Percentiles rank a stretch among this genome's conserved stretches.
phyloP scores from a whole-genome alignment of 495 filamentous ascomycete genomes.

The Zalerion maritima region DNA sequence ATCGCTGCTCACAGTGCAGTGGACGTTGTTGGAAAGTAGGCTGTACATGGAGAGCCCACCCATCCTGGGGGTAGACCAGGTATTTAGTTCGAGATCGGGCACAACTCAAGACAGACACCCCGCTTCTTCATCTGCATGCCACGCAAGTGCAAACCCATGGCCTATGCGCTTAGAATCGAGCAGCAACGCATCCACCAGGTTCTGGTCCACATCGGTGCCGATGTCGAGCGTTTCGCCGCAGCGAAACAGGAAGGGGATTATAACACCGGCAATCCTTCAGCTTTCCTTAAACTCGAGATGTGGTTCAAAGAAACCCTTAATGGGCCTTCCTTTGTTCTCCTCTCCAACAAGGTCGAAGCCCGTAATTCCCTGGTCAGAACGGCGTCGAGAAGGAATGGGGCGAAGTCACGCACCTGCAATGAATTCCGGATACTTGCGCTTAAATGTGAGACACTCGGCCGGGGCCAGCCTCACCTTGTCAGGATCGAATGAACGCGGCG shows the following conservation, averaged over 20 bases:
- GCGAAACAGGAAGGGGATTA: conserved; percentile 93
- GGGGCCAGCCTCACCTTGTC: conserved; percentile 48
- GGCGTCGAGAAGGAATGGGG: background rate
- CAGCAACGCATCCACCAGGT: conserved; percentile 77
- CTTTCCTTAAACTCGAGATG: conserved; percentile 67
- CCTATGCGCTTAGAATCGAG: conserved; percentile 77
- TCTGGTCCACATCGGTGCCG: conserved; percentile 62
- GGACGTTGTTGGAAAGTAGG: conserved; percentile 35
- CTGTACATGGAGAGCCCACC: conserved; percentile 34
- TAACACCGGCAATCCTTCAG: conserved; percentile 50
- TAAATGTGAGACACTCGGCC: conserved; percentile 64
- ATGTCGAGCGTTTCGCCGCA: conserved; percentile 79
- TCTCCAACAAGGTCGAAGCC: conserved; percentile 86
- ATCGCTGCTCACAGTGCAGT: conserved; percentile 39
- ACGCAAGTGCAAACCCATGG: conserved; percentile 78
- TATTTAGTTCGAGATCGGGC: conserved; percentile 82
- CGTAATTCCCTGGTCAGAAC: conserved; percentile 3
- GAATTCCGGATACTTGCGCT: conserved; percentile 50
- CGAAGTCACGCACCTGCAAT: conserved; percentile 53
- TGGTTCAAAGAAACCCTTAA: conserved; percentile 55
- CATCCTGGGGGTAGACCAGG: conserved; percentile 32
- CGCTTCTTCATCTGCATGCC: conserved; percentile 73
- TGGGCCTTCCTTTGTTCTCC: conserved; percentile 56
- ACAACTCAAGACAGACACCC: conserved; percentile 73
- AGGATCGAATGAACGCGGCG: conserved; percentile 39